Conservation (phyloP, 768 basidiomycete species). For the Amanita fuliginea region DNA sequence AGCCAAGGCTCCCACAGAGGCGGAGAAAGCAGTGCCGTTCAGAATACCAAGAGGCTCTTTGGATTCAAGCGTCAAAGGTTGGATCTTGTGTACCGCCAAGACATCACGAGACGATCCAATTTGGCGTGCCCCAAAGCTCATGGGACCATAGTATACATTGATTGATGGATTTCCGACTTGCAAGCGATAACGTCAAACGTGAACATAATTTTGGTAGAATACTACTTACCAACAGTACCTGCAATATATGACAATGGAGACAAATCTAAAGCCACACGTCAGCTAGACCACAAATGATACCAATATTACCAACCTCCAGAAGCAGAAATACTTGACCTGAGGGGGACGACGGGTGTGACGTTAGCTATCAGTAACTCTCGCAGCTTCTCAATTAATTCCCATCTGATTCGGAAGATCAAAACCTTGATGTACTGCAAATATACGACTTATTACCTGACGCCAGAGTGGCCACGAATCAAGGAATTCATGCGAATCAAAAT, state of each 20-base stretch:
- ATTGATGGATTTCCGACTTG: slow-evolving; percentile 48
- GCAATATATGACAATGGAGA: slow-evolving; percentile 55
- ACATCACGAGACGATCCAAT: slow-evolving; percentile 41
- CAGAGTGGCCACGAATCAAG: slow-evolving; percentile 72
- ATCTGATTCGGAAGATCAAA: slow-evolving; percentile 19
- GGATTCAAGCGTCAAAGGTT: slow-evolving; percentile 47
- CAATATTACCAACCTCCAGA: slow-evolving; percentile 45
- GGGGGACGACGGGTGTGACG: slow-evolving; percentile 67
- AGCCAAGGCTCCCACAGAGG: slow-evolving; percentile 61
- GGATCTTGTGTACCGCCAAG: slow-evolving; percentile 39
- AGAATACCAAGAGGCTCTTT: slow-evolving; percentile 64
- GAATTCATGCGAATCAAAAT: slow-evolving; percentile 77
- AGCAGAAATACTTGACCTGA: slow-evolving; percentile 69
- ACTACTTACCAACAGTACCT: slow-evolving; percentile 40
- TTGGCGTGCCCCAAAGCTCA: slow-evolving; percentile 35
- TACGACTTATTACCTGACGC: slow-evolving; percentile 33
- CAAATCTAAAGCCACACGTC: slow-evolving; percentile 22
- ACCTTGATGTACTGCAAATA: background rate
- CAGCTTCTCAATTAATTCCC: slow-evolving; percentile 68
- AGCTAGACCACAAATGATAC: background rate
- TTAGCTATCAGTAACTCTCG: slow-evolving; percentile 48
- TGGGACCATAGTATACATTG: slow-evolving; percentile 49
- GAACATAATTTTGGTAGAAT: background rate
- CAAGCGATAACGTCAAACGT: background rate
- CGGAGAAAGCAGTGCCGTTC: slow-evolving; percentile 71